Conservation (phyloP, 2,329 filamentous ascomycete species). For the Ophiostoma triangulosporum region DNA sequence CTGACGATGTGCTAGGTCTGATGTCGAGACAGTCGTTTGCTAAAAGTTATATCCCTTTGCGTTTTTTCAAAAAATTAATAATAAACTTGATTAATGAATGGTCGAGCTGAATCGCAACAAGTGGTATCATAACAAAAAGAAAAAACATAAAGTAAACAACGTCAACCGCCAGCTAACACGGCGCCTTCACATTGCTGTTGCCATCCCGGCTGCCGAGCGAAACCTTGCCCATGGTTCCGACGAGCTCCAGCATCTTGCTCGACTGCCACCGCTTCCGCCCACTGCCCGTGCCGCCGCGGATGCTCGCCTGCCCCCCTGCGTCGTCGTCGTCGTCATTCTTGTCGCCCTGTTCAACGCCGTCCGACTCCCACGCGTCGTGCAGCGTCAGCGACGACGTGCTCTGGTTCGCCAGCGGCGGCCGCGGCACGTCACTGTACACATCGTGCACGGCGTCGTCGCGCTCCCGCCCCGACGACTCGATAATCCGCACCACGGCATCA, state of each 20-base stretch:
- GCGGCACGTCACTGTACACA: neutral
- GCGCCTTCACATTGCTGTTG: conserved; percentile 9
- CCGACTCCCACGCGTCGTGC: conserved; percentile 5
- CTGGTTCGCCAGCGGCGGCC: neutral
- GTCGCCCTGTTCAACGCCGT: neutral
- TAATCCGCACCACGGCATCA: conserved; percentile 25
- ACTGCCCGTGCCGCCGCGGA: neutral
- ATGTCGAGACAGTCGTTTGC: neutral
- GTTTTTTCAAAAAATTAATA: neutral
- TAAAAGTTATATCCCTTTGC: neutral
- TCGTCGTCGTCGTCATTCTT: neutral
- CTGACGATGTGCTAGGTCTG: neutral
- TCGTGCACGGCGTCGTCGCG: neutral
- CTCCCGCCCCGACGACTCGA: conserved; percentile 5
- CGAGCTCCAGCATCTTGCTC: conserved; percentile 11
- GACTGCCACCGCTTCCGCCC: conserved; percentile 2
- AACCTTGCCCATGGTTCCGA: conserved; percentile 11
- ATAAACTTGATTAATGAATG: no score
- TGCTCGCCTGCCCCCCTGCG: neutral
- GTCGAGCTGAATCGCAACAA: no score
- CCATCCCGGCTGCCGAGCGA: conserved; percentile 3
- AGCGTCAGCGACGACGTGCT: conserved; percentile 5
- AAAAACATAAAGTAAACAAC: neutral
- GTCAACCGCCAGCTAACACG: conserved; percentile 4
- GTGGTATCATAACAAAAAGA: neutral